These are phyloP conservation scores for Ganoderma lingzhi DNA, from an alignment of 1,284 basidiomycete species.

Conservation along the genomic window DNA sequence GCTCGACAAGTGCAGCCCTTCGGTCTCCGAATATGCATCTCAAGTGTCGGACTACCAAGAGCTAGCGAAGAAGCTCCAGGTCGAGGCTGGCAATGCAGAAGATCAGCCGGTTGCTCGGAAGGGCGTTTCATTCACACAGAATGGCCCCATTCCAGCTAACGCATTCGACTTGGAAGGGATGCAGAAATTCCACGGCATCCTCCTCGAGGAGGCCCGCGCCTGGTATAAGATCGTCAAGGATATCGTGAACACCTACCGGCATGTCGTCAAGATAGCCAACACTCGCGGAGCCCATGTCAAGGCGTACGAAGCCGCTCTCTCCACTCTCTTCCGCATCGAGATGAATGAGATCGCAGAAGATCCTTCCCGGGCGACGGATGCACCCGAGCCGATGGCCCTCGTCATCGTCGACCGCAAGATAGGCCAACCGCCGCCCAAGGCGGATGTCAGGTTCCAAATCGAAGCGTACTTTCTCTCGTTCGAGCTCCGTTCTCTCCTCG, in stretches of 20 bases:
- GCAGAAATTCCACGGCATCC: constrained; percentile 27
- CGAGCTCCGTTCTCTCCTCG: constrained; percentile 53
- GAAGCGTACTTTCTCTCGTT: constrained; percentile 61
- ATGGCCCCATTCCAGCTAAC: constrained; percentile 21
- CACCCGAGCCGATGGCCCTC: constrained; percentile 55
- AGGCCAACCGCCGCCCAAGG: constrained; percentile 61
- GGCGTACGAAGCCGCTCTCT: constrained; percentile 62
- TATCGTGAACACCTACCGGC: constrained; percentile 47
- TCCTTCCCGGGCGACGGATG: constrained; percentile 44
- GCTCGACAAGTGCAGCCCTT: constrained; percentile 26
- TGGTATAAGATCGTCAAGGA: constrained; percentile 49
- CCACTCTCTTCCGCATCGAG: constrained; percentile 56
- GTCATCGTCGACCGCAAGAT: constrained; percentile 53
- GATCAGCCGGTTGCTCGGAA: not conserved
- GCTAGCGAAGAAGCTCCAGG: constrained; percentile 22
- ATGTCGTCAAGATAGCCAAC: constrained; percentile 46
- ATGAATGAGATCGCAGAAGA: constrained; percentile 46
- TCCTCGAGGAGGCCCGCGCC: constrained; percentile 36
- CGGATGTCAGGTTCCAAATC: constrained; percentile 59
- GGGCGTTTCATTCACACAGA: constrained; percentile 11
- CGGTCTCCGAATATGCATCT: constrained; percentile 16
- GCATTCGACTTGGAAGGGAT: constrained; percentile 20
- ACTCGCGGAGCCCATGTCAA: constrained; percentile 57
- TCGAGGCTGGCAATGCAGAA: not conserved
- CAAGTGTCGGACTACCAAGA: constrained; percentile 17